These are phyloP conservation scores for Echria macrotheca DNA, from an alignment of 495 filamentous ascomycete species.

Conservation along the genomic window DNA sequence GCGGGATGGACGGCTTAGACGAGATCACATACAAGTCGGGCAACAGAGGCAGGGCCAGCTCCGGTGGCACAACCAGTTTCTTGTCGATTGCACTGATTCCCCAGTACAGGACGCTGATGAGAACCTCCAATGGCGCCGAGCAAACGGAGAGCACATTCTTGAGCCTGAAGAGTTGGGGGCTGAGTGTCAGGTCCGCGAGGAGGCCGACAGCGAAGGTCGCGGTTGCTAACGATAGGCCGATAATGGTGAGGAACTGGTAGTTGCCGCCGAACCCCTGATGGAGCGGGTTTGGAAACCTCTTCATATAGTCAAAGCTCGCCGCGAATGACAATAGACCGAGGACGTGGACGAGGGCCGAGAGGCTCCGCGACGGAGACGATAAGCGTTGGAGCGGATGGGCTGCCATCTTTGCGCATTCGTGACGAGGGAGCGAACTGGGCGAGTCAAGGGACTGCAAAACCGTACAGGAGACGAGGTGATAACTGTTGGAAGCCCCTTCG, in stretches of 20 bases:
- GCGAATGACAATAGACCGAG: conserved; percentile 63
- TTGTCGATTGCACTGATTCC: conserved; percentile 63
- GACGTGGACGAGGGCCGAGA: conserved; percentile 68
- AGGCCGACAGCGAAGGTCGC: conserved; percentile 63
- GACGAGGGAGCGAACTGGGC: too few relatives aligned
- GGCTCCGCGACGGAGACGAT: conserved; percentile 59
- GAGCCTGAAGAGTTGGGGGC: conserved; percentile 55
- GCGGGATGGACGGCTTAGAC: too few relatives aligned
- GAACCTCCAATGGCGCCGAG: conserved; percentile 70
- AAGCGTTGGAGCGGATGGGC: conserved; percentile 69
- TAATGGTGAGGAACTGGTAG: conserved; percentile 79
- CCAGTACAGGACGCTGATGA: conserved; percentile 87
- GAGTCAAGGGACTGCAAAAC: background rate
- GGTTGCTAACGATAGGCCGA: conserved; percentile 66
- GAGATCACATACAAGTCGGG: conserved; percentile 59
- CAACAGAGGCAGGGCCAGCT: conserved; percentile 37
- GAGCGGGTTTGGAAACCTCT: conserved; percentile 39
- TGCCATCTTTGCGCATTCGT: conserved; percentile 11
- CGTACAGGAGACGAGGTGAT: background rate
- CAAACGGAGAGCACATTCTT: conserved; percentile 73
- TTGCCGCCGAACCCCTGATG: conserved; percentile 75
- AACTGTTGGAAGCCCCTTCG: background rate
- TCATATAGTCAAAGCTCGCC: conserved; percentile 58
- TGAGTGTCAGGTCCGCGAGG: conserved; percentile 70
- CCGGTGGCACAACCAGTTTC: conserved; percentile 43